Conservation (phyloP, 2,329 filamentous ascomycete genomes). For the Aspergillus pseudoglaucus region DNA sequence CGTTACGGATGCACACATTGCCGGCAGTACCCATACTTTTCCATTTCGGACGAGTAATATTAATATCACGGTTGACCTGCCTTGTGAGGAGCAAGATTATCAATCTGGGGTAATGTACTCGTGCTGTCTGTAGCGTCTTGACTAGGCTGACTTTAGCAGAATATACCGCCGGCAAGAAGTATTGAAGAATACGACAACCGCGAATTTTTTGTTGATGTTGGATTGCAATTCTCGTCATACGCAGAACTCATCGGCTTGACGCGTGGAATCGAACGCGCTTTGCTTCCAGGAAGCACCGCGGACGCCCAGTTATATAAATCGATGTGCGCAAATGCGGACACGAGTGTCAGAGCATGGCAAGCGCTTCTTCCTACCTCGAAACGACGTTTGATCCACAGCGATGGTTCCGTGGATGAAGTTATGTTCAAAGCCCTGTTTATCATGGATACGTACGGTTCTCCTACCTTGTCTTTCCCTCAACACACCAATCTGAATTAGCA, state of each 20-base stretch:
- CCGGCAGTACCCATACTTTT: constrained; percentile 45
- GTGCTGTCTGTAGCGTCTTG: background rate
- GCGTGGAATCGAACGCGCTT: constrained; percentile 14
- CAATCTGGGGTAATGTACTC: constrained; percentile 12
- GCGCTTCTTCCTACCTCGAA: constrained; percentile 31
- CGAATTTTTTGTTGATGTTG: constrained; percentile 18
- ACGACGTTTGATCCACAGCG: constrained; percentile 41
- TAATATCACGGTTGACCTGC: constrained; percentile 17
- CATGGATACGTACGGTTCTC: constrained; percentile 30
- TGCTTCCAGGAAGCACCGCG: constrained; percentile 13
- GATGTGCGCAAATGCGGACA: constrained; percentile 22
- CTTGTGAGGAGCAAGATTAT: constrained; percentile 23
- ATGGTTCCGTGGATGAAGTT: constrained; percentile 51
- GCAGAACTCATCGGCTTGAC: constrained; percentile 22
- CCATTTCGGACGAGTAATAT: constrained; percentile 16
- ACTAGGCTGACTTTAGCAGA: constrained; percentile 7
- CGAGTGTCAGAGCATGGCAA: constrained; percentile 32
- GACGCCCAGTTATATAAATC: constrained; percentile 9
- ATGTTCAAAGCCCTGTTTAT: constrained; percentile 82
- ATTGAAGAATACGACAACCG: constrained; percentile 25
- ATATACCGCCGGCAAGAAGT: constrained; percentile 18
- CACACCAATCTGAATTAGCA: background rate
- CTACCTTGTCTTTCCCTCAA: constrained; percentile 28
- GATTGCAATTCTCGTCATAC: constrained; percentile 22
- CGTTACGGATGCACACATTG: constrained; percentile 72